Percentiles rank a stretch among this genome's conserved stretches.
phyloP scores from a whole-genome alignment of 768 basidiomycete species.

The Boletus tomentosulus region DNA sequence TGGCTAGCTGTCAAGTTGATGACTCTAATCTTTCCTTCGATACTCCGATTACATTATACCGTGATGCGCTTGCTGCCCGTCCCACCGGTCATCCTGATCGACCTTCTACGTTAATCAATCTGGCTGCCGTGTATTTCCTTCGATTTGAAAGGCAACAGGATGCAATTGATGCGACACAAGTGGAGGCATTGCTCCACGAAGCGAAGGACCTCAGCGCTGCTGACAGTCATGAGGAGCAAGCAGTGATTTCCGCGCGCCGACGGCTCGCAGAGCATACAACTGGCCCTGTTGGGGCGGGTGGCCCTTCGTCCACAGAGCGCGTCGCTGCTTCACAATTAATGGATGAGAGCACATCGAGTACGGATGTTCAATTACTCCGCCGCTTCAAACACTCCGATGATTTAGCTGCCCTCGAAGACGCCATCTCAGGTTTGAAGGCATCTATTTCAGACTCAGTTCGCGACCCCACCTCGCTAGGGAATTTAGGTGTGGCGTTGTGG shows the following conservation, averaged over 20 bases:
- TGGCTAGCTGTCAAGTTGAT: background rate
- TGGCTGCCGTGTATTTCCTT: background rate
- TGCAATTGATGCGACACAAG: background rate
- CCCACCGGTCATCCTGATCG: slow-evolving; percentile 4
- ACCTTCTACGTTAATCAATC: background rate
- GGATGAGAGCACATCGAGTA: background rate
- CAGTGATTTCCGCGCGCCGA: background rate
- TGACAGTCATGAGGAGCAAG: background rate
- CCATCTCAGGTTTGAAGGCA: background rate
- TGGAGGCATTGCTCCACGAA: background rate
- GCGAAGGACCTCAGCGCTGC: background rate
- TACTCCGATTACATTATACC: background rate
- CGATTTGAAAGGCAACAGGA: background rate
- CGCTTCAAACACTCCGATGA: background rate
- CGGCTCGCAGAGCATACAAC: background rate
- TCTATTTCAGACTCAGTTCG: background rate
- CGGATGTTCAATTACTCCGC: background rate
- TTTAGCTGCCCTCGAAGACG: background rate
- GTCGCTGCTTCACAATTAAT: background rate
- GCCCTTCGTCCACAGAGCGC: background rate
- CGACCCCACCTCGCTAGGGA: background rate
- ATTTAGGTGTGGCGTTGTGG: background rate
- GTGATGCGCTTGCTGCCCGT: background rate
- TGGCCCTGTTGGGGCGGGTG: no score
- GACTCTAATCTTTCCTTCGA: background rate